Evolutionary conservation across 345 rosid species (phyloP).

Genomic region (Eucalyptus lansdowneana): DNA sequence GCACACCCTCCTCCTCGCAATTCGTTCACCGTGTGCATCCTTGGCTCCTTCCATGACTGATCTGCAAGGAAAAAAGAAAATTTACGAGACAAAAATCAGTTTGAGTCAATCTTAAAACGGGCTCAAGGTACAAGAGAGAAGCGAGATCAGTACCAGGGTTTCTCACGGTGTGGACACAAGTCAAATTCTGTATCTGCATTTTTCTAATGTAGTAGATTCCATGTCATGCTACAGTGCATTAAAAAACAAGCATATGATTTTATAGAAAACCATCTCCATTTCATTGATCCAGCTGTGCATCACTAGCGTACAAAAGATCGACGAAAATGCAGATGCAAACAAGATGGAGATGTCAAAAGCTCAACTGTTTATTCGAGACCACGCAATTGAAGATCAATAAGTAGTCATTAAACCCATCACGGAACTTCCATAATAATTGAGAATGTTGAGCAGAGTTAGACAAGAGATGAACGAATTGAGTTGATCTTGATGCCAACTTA

Average conservation of each 20-base stretch:
- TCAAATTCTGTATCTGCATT: background rate
- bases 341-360: background rate
- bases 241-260: background rate
- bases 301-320: background rate
- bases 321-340: background rate
- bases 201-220: background rate
- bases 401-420: background rate
- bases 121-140: background rate
- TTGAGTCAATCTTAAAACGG: background rate
- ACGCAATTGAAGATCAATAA: background rate
- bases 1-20: slow-evolving; percentile 46
- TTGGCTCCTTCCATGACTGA: background rate
- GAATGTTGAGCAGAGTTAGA: background rate
- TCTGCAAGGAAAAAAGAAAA: background rate
- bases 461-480: background rate
- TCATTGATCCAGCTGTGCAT: background rate
- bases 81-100: background rate
- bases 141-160: background rate
- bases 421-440: background rate
- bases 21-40: background rate
- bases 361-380: background rate
- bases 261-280: background rate
- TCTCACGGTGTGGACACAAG: background rate
- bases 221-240: background rate
- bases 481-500: background rate